Evolutionary conservation across 2,329 filamentous ascomycete species (phyloP).

Genomic region (Microcyclosporella mali): DNA sequence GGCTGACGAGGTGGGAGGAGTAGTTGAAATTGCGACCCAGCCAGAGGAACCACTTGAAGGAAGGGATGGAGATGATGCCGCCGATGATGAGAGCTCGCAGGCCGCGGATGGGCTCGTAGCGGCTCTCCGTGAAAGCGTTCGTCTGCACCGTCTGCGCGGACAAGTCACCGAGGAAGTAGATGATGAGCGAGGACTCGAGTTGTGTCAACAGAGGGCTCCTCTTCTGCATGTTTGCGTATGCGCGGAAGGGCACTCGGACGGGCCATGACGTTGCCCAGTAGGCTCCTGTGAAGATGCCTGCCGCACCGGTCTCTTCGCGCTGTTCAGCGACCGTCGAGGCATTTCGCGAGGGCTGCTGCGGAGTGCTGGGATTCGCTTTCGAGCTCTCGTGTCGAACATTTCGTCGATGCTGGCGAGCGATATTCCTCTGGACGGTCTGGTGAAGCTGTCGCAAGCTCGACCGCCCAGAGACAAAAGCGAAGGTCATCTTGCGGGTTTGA

Average conservation of each 20-base stretch:
- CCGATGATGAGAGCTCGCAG: constrained; percentile 69
- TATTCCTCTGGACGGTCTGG: constrained; percentile 29
- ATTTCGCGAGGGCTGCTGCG: constrained; percentile 7
- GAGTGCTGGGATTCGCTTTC: constrained; percentile 8
- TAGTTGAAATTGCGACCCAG: constrained; percentile 80
- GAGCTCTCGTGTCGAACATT: constrained; percentile 17
- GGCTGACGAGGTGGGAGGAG: constrained; percentile 61
- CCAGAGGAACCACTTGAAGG: constrained; percentile 78
- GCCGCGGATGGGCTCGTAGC: constrained; percentile 65
- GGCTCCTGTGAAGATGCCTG: constrained; percentile 37
- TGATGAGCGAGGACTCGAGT: constrained; percentile 65
- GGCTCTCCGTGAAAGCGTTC: constrained; percentile 24
- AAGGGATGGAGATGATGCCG: constrained; percentile 65
- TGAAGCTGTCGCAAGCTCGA: constrained; percentile 28
- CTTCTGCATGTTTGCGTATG: constrained; percentile 65
- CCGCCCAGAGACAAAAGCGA: constrained; percentile 23
- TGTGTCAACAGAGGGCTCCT: constrained; percentile 74
- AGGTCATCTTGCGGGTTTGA: constrained; percentile 21
- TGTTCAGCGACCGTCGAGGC: constrained; percentile 8
- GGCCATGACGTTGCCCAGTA: constrained; percentile 44
- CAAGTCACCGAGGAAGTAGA: constrained; percentile 73
- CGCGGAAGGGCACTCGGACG: constrained; percentile 41
- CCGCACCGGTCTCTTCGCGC: background rate
- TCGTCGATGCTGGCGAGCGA: constrained; percentile 22
- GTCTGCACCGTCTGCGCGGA: constrained; percentile 62